These are phyloP conservation scores for Sclerotinia spermophila DNA, from an alignment of 2,329 filamentous ascomycete genomes.

Conservation along the genomic window DNA sequence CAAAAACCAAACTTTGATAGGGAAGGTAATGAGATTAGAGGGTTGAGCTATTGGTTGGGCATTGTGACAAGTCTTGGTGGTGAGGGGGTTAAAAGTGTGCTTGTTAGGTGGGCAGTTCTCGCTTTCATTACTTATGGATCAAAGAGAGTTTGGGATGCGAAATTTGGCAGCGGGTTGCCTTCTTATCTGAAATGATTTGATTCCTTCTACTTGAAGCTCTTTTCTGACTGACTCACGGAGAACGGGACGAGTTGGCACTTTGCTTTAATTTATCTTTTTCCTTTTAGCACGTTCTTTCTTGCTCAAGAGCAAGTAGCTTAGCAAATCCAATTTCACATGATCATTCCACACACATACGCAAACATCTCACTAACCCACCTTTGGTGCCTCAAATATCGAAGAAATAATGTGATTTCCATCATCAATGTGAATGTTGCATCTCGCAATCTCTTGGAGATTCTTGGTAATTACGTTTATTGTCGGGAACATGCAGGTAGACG, in stretches of 20 bases:
- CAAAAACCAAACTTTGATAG: conserved; percentile 60
- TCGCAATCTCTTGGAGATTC: conserved; percentile 15
- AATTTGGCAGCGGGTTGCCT: conserved; percentile 11
- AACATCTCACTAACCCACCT: neutral
- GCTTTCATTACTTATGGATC: conserved; percentile 15
- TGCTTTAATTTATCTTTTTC: neutral
- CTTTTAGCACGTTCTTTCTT: neutral
- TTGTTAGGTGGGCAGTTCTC: conserved; percentile 18
- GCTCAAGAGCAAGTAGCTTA: neutral
- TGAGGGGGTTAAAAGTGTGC: conserved; percentile 37
- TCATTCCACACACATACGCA: neutral
- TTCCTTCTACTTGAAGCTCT: neutral
- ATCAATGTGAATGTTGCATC: conserved; percentile 4
- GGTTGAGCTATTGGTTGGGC: conserved; percentile 52
- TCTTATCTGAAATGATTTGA: conserved; percentile 17
- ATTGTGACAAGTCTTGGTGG: conserved; percentile 52
- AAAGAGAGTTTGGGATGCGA: conserved; percentile 13
- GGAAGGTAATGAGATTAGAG: conserved; percentile 49
- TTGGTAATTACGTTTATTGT: conserved; percentile 10
- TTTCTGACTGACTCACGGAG: neutral
- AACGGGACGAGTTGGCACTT: neutral
- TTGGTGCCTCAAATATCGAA: neutral
- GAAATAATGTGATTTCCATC: neutral
- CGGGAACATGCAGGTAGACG: neutral
- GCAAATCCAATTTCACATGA: neutral